Evolutionary conservation across 2,329 filamentous ascomycete genomes (phyloP).

Genomic region (Aspergillus texensis): DNA sequence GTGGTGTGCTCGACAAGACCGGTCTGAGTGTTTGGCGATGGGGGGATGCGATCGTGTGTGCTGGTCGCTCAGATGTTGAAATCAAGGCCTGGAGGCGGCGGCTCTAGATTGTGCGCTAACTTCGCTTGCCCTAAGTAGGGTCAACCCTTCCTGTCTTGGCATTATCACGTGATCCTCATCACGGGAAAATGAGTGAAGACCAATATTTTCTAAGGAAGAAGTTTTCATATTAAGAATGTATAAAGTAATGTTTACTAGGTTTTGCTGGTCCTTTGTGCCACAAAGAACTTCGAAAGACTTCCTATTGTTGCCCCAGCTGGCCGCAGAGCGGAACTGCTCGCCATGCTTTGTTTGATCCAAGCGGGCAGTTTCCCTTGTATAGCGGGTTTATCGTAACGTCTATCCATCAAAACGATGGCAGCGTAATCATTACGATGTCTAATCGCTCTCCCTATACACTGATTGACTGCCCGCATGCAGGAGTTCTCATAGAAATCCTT

Average conservation of each 20-base stretch:
- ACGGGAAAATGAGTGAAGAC: neutral
- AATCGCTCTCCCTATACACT: constrained; percentile 92
- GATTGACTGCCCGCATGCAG: constrained; percentile 96
- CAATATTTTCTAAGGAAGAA: neutral
- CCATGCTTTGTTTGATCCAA: constrained; percentile 79
- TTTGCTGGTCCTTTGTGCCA: constrained; percentile 9
- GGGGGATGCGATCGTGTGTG: constrained; percentile 35
- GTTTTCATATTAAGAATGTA: neutral
- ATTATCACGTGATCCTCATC: neutral
- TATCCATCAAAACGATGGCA: constrained; percentile 82
- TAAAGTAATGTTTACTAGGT: neutral
- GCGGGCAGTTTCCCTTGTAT: constrained; percentile 80
- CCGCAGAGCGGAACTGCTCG: constrained; percentile 22
- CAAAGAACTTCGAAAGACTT: constrained; percentile 39
- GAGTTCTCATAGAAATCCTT: constrained; percentile 89
- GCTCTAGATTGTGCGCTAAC: constrained; percentile 41
- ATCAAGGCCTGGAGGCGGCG: constrained; percentile 33
- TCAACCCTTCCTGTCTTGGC: constrained; percentile 30
- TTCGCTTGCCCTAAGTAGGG: constrained; percentile 42
- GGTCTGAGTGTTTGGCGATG: constrained; percentile 40
- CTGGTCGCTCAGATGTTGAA: constrained; percentile 39
- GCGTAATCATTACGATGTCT: constrained; percentile 87
- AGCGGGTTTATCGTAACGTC: constrained; percentile 71
- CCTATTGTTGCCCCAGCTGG: constrained; percentile 31
- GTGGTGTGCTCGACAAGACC: constrained; percentile 44